phyloP scores from a whole-genome alignment of 2,329 filamentous ascomycete species.

The Hymenoscyphus fraxineus region DNA sequence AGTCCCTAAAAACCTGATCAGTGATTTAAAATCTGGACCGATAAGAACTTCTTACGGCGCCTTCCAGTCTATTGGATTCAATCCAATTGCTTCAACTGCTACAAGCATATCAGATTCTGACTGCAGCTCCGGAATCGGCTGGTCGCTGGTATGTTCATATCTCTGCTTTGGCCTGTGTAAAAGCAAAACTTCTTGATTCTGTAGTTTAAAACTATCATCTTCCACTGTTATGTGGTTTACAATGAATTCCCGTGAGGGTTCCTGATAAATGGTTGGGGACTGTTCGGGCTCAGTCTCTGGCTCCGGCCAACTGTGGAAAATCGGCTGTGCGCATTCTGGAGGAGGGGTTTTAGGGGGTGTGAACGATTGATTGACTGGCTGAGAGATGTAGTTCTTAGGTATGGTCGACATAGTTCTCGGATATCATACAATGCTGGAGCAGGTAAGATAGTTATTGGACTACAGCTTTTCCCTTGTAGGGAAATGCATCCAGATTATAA shows the following conservation, averaged over 20 bases:
- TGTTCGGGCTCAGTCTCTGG: slow-evolving; percentile 24
- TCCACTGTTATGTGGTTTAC: not conserved
- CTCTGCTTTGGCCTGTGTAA: slow-evolving; percentile 47
- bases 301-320: slow-evolving; percentile 27
- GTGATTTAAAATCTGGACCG: slow-evolving; percentile 58
- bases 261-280: not conserved
- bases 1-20: slow-evolving; percentile 51
- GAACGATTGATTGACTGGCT: not conserved
- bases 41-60: slow-evolving; percentile 69
- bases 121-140: slow-evolving; percentile 45
- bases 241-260: slow-evolving; percentile 2
- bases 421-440: not conserved
- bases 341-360: slow-evolving; percentile 3
- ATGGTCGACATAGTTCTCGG: slow-evolving; percentile 2
- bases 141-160: slow-evolving; percentile 44
- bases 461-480: not conserved
- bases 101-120: slow-evolving; percentile 60
- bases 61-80: slow-evolving; percentile 83
- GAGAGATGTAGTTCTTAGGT: not conserved
- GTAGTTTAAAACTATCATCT: slow-evolving; percentile 14
- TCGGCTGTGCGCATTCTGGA: slow-evolving; percentile 4
- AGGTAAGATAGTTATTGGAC: not conserved
- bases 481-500: not conserved
- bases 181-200: slow-evolving; percentile 45
- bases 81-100: slow-evolving; percentile 54